Conservation (phyloP, 1,284 basidiomycete genomes). For the Leccinum subrobustum region DNA sequence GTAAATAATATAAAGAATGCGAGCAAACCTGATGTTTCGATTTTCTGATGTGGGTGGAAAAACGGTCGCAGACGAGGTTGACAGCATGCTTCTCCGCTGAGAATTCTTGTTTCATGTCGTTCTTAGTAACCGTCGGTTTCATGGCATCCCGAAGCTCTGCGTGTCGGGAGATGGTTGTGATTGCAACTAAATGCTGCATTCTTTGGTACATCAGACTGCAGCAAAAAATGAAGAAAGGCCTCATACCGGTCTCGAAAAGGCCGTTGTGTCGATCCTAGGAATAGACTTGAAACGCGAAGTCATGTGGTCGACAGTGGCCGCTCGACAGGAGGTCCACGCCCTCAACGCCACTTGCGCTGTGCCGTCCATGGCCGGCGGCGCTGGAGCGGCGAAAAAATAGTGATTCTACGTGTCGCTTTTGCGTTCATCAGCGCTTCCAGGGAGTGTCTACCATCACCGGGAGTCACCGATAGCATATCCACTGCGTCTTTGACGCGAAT, state of each 20-base stretch:
- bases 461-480: conserved; percentile 42
- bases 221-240: background rate
- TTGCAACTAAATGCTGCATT: conserved; percentile 36
- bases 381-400: conserved; percentile 37
- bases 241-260: conserved; percentile 19
- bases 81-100: conserved; percentile 26
- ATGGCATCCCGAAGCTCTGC: conserved; percentile 37
- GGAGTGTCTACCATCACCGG: conserved; percentile 30
- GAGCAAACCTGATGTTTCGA: conserved; percentile 34
- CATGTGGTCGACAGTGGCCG: conserved; percentile 27
- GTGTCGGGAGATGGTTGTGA: conserved; percentile 42
- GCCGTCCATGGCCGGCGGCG: conserved; percentile 17
- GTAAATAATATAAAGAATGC: background rate
- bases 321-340: conserved; percentile 45
- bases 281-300: conserved; percentile 12
- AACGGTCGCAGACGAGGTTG: conserved; percentile 41
- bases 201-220: background rate
- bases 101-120: conserved; percentile 41
- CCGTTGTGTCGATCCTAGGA: conserved; percentile 22
- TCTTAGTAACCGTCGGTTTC: conserved; percentile 39
- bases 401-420: conserved; percentile 25
- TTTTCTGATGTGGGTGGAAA: conserved; percentile 39
- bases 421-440: conserved; percentile 37
- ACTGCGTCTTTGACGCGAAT: conserved; percentile 41
- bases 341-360: conserved; percentile 33